Evolutionary conservation across 2,329 filamentous ascomycete genomes (phyloP), one percentile per base, ranked within the genome.

Genomic region (Aspergillus sp.): DNA sequence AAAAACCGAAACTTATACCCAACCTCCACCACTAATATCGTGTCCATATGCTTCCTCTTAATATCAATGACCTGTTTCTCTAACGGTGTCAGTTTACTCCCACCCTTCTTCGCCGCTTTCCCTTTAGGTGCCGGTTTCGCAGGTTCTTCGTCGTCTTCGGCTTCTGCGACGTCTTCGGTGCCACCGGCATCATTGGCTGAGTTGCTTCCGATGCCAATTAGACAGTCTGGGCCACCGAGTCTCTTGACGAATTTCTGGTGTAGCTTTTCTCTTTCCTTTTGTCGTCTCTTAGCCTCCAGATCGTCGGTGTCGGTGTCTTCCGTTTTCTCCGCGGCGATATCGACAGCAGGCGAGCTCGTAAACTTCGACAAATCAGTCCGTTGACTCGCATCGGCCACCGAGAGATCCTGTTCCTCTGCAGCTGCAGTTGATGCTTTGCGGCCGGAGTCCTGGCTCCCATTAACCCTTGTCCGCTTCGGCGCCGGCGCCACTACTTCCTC

Each of bases 1-100:
- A 95, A 95, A 73, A 98, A 95, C 30, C 87, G 84, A 70, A 95
- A 98, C 66, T 98, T 98, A 73, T 98, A 98, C 44, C 93, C 93
- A 7, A 97, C 93, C 66, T 98, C 91, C 45, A 97, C 84, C 10
- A 97, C 86, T 27, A 98, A 76, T 17, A 98, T 61, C 0, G 91
- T 93, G 63, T 97, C 93, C 73, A 89, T 79, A 64, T 97, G 84
- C 58, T 91, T 88, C 51, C 83, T 79, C 72, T 98, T 98, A 67
- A 98, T 95, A 15, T 95, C 90, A 5, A 98, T 77, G 49, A 95
- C 86, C 61, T 97, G 93, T 37, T 86, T 80, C 66, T 97, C 90
- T 83, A 98, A 86, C 0, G 93, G 93, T 0, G 93, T 98, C 51
- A 98, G 79, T 65, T 96, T 96, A 47, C 82, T 84, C n/a, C 69